phyloP scores from a whole-genome alignment of 2,329 filamentous ascomycete species.

The Dactylellina leptospora region DNA sequence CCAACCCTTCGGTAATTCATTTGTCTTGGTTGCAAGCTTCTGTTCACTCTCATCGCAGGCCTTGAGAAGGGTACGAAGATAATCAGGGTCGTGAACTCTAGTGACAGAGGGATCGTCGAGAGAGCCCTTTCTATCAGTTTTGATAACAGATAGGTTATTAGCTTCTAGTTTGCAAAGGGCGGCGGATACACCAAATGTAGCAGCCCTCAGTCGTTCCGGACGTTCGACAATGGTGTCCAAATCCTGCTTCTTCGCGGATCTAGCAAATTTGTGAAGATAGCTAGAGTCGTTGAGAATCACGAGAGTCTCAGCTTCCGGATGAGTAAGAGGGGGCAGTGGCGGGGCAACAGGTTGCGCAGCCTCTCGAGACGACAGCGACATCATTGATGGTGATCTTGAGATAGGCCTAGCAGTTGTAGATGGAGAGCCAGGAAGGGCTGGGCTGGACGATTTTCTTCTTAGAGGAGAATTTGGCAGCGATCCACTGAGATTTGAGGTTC shows the following conservation, averaged over 20 bases:
- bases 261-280: slow-evolving; percentile 90
- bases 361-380: slow-evolving; percentile 58
- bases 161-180: slow-evolving; percentile 90
- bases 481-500: slow-evolving; percentile 32
- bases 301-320: slow-evolving; percentile 67
- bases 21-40: slow-evolving; percentile 71
- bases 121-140: slow-evolving; percentile 75
- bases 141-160: slow-evolving; percentile 68
- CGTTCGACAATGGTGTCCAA: slow-evolving; percentile 88
- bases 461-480: slow-evolving; percentile 46
- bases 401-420: slow-evolving; percentile 33
- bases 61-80: slow-evolving; percentile 69
- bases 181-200: slow-evolving; percentile 79
- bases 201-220: slow-evolving; percentile 87
- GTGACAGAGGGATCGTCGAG: slow-evolving; percentile 81
- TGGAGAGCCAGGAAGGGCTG: slow-evolving; percentile 30
- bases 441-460: slow-evolving; percentile 37
- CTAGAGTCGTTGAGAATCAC: slow-evolving; percentile 92
- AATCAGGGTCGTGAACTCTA: slow-evolving; percentile 78
- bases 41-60: slow-evolving; percentile 82
- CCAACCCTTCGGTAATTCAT: slow-evolving; percentile 67
- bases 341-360: slow-evolving; percentile 58
- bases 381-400: slow-evolving; percentile 55
- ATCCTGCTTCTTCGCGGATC: slow-evolving; percentile 78
- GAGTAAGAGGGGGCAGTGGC: slow-evolving; percentile 50